phyloP scores from a whole-genome alignment of 805 yeast species.

The Candida incommunis region DNA sequence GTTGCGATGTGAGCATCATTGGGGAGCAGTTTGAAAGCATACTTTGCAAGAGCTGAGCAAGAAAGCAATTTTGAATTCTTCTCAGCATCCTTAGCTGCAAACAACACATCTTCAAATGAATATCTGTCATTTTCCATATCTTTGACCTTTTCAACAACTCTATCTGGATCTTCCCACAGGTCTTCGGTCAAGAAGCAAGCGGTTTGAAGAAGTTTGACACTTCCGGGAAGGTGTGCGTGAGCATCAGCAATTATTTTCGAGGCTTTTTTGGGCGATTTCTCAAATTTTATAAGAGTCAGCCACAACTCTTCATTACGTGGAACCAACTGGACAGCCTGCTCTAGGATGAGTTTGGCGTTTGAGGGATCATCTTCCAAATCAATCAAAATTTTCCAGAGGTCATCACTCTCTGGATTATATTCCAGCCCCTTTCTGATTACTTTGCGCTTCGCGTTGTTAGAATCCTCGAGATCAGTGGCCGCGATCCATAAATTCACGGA shows the following conservation, averaged over 20 bases:
- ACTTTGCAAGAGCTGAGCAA: conserved; percentile 33
- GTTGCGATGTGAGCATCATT: not conserved
- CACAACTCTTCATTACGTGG: conserved; percentile 55
- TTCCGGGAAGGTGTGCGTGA: not conserved
- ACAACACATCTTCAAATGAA: conserved; percentile 35
- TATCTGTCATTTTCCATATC: conserved; percentile 21
- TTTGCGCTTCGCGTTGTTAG: conserved; percentile 34
- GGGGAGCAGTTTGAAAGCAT: not conserved
- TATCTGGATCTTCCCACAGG: not conserved
- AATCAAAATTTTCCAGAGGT: conserved; percentile 58
- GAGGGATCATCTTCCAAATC: conserved; percentile 39
- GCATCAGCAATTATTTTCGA: conserved; percentile 45
- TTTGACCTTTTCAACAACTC: conserved; percentile 24
- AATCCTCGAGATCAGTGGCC: conserved; percentile 55
- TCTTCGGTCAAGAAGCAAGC: not conserved
- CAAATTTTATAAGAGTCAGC: conserved; percentile 39
- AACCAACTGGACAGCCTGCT: conserved; percentile 54
- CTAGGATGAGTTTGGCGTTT: conserved; percentile 38
- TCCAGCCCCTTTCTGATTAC: conserved; percentile 63
- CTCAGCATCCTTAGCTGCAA: conserved; percentile 41
- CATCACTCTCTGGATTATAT: conserved; percentile 37
- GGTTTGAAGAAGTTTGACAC: not conserved
- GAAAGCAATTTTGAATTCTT: conserved; percentile 30
- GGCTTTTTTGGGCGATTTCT: conserved; percentile 30
- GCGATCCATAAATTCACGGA: conserved; percentile 60